Percentiles rank a stretch among this genome's conserved stretches.
phyloP scores from a whole-genome alignment of 2,329 filamentous ascomycete genomes.

The Blastomyces parvus region DNA sequence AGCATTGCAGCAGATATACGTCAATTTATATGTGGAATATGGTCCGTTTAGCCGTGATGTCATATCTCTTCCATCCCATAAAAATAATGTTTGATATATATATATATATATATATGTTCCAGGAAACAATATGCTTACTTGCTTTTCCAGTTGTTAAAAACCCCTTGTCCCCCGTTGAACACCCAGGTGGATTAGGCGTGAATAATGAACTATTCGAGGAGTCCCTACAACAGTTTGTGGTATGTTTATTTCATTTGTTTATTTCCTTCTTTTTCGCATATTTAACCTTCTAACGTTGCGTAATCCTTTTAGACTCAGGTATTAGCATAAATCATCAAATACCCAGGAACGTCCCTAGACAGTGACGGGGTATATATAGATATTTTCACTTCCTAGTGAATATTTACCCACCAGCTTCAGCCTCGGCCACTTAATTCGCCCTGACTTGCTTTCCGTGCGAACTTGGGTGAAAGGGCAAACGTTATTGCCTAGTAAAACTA shows the following conservation, averaged over 20 bases:
- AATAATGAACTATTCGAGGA: slow-evolving; percentile 57
- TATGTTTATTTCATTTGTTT: slow-evolving; percentile 21
- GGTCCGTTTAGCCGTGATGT: slow-evolving; percentile 40
- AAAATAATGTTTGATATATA: background rate
- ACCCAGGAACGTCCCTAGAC: background rate
- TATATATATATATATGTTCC: background rate
- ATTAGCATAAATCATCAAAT: background rate
- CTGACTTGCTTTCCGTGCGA: background rate
- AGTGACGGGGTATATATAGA: background rate
- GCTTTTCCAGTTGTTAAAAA: slow-evolving; percentile 49
- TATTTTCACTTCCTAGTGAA: background rate
- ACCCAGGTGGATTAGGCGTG: slow-evolving; percentile 52
- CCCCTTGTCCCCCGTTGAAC: slow-evolving; percentile 52
- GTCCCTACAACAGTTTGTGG: slow-evolving; percentile 45
- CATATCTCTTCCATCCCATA: background rate
- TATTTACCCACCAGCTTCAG: background rate
- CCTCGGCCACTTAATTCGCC: background rate
- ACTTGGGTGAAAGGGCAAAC: background rate
- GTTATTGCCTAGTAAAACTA: background rate
- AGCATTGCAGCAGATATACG: slow-evolving; percentile 95
- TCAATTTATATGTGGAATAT: slow-evolving; percentile 95
- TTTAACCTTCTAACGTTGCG: background rate
- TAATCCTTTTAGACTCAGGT: background rate
- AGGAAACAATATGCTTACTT: background rate
- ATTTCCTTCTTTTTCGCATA: background rate